Evolutionary conservation across 305 asterid species (phyloP).

Genomic region (Fraxinus ornus): DNA sequence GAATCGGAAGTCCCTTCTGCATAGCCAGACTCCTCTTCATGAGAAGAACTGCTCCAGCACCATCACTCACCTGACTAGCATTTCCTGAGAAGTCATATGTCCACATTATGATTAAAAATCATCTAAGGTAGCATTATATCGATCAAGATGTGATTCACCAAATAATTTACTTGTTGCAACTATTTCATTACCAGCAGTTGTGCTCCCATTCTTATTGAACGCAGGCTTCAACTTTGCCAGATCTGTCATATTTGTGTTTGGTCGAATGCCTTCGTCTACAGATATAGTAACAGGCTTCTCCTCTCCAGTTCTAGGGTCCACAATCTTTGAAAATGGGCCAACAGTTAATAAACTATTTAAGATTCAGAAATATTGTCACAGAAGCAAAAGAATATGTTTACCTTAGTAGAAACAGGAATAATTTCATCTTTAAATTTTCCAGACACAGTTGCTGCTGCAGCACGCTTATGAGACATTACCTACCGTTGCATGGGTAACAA

Average conservation of each 20-base stretch:
- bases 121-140: not conserved
- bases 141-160: not conserved
- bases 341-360: constrained; percentile 5
- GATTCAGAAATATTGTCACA: not conserved
- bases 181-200: constrained; percentile 74
- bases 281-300: constrained; percentile 61
- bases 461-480: constrained; percentile 85
- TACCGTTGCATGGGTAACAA: constrained; percentile 26
- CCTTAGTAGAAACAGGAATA: constrained; percentile 81
- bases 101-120: constrained; percentile 13
- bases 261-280: constrained; percentile 86
- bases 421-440: constrained; percentile 91
- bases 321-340: constrained; percentile 43
- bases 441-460: constrained; percentile 75
- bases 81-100: constrained; percentile 43
- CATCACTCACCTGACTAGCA: constrained; percentile 89
- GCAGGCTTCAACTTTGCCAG: constrained; percentile 87
- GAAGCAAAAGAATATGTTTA: constrained; percentile 18
- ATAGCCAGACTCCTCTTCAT: constrained; percentile 84
- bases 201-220: constrained; percentile 74
- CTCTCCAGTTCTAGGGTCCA: constrained; percentile 71
- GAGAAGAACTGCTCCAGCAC: constrained; percentile 96
- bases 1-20: constrained; percentile 80
- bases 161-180: not conserved
- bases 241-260: constrained; percentile 57